phyloP scores from a whole-genome alignment of 306 rosid genomes.

The Cucumis sativus region DNA sequence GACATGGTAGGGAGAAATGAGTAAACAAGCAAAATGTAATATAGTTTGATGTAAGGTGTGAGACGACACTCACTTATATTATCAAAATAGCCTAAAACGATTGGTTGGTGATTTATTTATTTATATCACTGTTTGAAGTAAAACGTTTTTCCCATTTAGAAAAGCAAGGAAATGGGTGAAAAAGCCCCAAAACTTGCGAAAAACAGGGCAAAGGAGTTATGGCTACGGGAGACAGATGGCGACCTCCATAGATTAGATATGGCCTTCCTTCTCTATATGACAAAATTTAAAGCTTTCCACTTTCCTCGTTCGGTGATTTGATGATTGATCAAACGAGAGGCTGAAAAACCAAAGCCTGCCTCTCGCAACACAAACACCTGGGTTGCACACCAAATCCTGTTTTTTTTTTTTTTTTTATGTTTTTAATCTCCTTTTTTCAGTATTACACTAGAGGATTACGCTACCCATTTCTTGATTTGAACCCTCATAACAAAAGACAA shows the following conservation, averaged over 20 bases:
- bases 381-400: not conserved
- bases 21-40: too few relatives aligned
- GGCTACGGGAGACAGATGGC: not conserved
- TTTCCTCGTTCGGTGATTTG: not conserved
- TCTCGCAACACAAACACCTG: not conserved
- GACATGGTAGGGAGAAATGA: too few relatives aligned
- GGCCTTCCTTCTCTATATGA: not conserved
- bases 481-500: not conserved
- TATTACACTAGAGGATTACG: not conserved
- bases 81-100: too few relatives aligned
- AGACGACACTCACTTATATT: too few relatives aligned
- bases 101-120: too few relatives aligned
- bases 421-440: not conserved
- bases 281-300: not conserved
- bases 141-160: not conserved
- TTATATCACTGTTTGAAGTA: too few relatives aligned
- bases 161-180: not conserved
- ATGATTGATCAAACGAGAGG: not conserved
- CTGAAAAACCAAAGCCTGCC: not conserved
- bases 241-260: not conserved
- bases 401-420: slow-evolving; percentile 1
- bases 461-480: not conserved
- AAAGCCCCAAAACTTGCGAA: not conserved
- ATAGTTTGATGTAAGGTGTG: too few relatives aligned
- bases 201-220: not conserved